Base-by-base conservation (phyloP, 2,329 filamentous ascomycete species). In the Trichoderma brevicompactum region DNA sequence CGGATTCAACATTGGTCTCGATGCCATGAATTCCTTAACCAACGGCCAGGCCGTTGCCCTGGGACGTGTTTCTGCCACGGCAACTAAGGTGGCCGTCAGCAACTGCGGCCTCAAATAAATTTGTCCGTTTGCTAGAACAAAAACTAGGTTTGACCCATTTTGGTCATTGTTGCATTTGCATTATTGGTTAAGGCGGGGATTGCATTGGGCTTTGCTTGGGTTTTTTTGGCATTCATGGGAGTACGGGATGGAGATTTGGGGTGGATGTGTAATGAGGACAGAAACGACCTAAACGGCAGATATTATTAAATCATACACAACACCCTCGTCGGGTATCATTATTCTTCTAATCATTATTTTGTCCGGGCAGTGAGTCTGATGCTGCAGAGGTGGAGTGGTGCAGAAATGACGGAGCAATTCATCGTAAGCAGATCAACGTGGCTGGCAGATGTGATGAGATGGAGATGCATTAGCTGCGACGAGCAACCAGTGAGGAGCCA, bases 11-110 rank as follows among this genome's bases (percentile, higher is more conserved):
- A 80, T 89, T 67, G 85, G 79, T n/a, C 75, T 85, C 65, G 72
- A 70, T 41, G 87, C 85, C 64, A 77, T 89, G 81, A 79, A 88
- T 74, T 74, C 72, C 19, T 79, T 89, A 59, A 88, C 86, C 10
- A 79, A 79, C 71, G 80, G 79, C 36, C 81, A 83, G 70, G 85
- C 79, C 13, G 75, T 74, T 10, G 69, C 75, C 54, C 75, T 87
- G 43, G 87, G 87, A 59, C 79, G 82, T 19, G 70, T 89, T 58
- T 80, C 86, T 34, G 86, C 84, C 34, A 69, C 71, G 6, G 81
- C 80, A 32, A 73, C 71, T 38, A 78, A 83, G 76, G 80, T 85
- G 48, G 74, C 70, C 28, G 64, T 71, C 46, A 77, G 71, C 68
- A 74, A 76, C 69, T 89, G 86, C 72, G 76, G 77, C 23, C 69